These are phyloP conservation scores for Tricholoma saponaceum DNA, from an alignment of 768 basidiomycete species.

Conservation along the genomic window DNA sequence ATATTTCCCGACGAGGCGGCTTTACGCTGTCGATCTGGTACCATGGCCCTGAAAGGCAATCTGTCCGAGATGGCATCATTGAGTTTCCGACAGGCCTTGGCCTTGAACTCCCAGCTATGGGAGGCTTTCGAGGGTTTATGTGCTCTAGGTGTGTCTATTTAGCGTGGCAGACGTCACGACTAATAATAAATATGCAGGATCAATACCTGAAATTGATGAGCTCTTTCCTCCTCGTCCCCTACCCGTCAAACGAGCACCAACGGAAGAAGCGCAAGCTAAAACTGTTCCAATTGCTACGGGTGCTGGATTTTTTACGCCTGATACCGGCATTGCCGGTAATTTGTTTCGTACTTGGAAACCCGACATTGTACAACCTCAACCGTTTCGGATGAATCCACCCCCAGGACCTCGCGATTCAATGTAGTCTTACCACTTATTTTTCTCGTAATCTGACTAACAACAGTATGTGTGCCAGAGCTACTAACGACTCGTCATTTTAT, in stretches of 20 bases:
- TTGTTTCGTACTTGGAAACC: conserved; percentile 57
- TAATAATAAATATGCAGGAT: conserved; percentile 39
- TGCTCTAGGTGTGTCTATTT: conserved; percentile 53
- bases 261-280: conserved; percentile 47
- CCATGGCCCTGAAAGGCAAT: conserved; percentile 75
- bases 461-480: conserved; percentile 35
- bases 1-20: conserved; percentile 70
- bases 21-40: conserved; percentile 73
- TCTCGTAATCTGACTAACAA: conserved; percentile 12
- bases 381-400: conserved; percentile 55
- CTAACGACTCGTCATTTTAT: conserved; percentile 52
- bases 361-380: conserved; percentile 43
- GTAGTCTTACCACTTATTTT: conserved; percentile 34
- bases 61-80: conserved; percentile 66
- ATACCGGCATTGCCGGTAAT: conserved; percentile 50
- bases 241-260: conserved; percentile 49
- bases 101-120: conserved; percentile 79
- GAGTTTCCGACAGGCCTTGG: conserved; percentile 70
- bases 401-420: conserved; percentile 56
- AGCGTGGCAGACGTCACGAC: conserved; percentile 1
- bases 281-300: conserved; percentile 56
- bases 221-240: conserved; percentile 62
- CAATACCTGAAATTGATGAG: conserved; percentile 67
- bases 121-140: conserved; percentile 92
- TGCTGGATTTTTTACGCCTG: conserved; percentile 75